Conservation (phyloP, 306 rosid species). For the Cucumis hystrix region DNA sequence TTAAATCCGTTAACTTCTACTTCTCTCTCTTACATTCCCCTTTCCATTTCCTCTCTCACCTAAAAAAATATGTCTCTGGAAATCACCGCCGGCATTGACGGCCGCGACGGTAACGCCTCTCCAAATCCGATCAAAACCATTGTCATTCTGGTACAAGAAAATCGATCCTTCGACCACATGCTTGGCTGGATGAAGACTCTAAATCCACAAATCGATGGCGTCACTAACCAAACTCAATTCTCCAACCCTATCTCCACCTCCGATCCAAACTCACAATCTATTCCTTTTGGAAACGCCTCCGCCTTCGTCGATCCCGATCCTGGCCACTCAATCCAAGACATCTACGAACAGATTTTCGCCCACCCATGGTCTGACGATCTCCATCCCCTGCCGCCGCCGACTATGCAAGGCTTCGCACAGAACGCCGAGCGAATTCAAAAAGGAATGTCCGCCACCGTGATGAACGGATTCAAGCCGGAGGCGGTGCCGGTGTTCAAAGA, state of each 20-base stretch:
- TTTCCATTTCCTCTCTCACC: neutral
- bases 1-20: too few relatives aligned
- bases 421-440: slow-evolving; percentile 29
- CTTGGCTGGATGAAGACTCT: slow-evolving; percentile 76
- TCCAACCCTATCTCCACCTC: slow-evolving; percentile 41
- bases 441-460: slow-evolving; percentile 38
- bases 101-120: neutral
- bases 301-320: slow-evolving; percentile 63
- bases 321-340: slow-evolving; percentile 58
- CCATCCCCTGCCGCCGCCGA: slow-evolving; percentile 2
- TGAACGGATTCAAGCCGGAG: slow-evolving; percentile 61
- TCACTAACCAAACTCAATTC: slow-evolving; percentile 25
- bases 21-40: too few relatives aligned
- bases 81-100: neutral
- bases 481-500: slow-evolving; percentile 34
- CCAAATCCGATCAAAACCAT: slow-evolving; percentile 49
- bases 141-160: slow-evolving; percentile 79
- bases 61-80: neutral
- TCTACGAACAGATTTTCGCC: slow-evolving; percentile 73
- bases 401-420: slow-evolving; percentile 57
- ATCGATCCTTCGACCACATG: slow-evolving; percentile 90
- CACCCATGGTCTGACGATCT: slow-evolving; percentile 43
- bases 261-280: slow-evolving; percentile 20
- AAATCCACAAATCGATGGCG: slow-evolving; percentile 57
- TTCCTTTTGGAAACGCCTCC: slow-evolving; percentile 23